Evolutionary conservation across 2,329 filamentous ascomycete genomes (phyloP).

Genomic region (Ophiocordyceps sinensis): DNA sequence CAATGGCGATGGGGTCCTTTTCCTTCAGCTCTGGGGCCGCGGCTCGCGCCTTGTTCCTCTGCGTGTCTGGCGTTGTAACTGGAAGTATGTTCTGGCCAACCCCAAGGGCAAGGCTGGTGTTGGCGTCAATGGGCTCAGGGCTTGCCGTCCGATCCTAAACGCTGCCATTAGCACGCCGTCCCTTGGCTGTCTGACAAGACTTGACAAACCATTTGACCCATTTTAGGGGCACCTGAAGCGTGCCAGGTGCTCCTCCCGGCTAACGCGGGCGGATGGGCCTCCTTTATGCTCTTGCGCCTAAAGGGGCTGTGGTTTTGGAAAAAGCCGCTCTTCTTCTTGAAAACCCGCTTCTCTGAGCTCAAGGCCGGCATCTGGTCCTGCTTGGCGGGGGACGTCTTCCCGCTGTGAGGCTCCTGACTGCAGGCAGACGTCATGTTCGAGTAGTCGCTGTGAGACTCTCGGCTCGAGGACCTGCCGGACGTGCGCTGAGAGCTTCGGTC

Average conservation of each 20-base stretch:
- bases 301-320: constrained; percentile 92
- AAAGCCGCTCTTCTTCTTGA: constrained; percentile 67
- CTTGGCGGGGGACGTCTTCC: constrained; percentile 62
- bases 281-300: constrained; percentile 79
- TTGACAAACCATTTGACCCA: constrained; percentile 1
- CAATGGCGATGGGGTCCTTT: constrained; percentile 77
- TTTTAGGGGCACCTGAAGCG: constrained; percentile 14
- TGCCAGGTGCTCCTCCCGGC: constrained; percentile 48
- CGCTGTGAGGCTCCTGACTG: constrained; percentile 66
- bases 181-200: background rate
- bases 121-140: constrained; percentile 78
- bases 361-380: constrained; percentile 32
- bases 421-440: constrained; percentile 82
- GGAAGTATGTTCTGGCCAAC: constrained; percentile 94
- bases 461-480: constrained; percentile 62
- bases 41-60: constrained; percentile 15
- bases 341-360: constrained; percentile 50
- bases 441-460: constrained; percentile 81
- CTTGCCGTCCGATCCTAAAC: constrained; percentile 37
- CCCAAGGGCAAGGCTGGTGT: constrained; percentile 84
- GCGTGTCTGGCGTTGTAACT: constrained; percentile 64
- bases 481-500: constrained; percentile 37
- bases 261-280: constrained; percentile 27
- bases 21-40: constrained; percentile 38
- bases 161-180: background rate